Base-by-base conservation (phyloP, 2,329 filamentous ascomycete species). In the Chaetoscypha palmicola region DNA sequence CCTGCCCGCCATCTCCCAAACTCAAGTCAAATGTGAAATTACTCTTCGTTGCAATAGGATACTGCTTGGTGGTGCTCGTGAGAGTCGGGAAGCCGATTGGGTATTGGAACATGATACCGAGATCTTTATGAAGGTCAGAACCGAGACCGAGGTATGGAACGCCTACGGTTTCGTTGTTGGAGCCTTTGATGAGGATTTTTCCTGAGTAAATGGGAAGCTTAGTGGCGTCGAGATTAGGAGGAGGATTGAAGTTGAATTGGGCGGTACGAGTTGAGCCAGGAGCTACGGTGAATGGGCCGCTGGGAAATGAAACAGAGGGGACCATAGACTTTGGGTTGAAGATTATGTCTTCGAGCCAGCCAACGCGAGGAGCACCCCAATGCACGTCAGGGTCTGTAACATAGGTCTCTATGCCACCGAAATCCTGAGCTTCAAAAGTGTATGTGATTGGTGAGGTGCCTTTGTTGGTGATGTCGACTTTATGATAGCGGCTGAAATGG, bases 171-270 rank as follows among this genome's bases (percentile, higher is more conserved):
- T 47, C 45, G 9, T 41, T 41, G 30, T 65, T 65, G 24, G 61
- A 66, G 36, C 66, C 66, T 50, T 66, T 69, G 45, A 74, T 59
- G 38, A 66, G 60, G 42, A 73, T 62, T 58, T 69, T 72, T 21
- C 71, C 71, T 7, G 67, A 70, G 56, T 71, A 74, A 19, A 73
- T 65, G 2, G 70, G 68, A 17, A 73, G 58, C 22, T 65, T 67
- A n/a, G 58, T 49, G 19, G 61, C 57, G 33, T 49, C 41, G 20
- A 44, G 24, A 17, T 40, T 35, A 26, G 28, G 22, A 12, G 46
- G 46, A 12, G 38, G 38, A 11, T 38, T 31, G 32, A 38, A 42
- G 36, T 38, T 38, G 21, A 38, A 38, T 20, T 38, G 36, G 8
- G 36, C 36, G 21, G 36, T 38, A 3, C 28, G 24, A 22, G 36